Evolutionary conservation across 2,329 filamentous ascomycete species (phyloP).

Genomic region (Fusarium siculi): DNA sequence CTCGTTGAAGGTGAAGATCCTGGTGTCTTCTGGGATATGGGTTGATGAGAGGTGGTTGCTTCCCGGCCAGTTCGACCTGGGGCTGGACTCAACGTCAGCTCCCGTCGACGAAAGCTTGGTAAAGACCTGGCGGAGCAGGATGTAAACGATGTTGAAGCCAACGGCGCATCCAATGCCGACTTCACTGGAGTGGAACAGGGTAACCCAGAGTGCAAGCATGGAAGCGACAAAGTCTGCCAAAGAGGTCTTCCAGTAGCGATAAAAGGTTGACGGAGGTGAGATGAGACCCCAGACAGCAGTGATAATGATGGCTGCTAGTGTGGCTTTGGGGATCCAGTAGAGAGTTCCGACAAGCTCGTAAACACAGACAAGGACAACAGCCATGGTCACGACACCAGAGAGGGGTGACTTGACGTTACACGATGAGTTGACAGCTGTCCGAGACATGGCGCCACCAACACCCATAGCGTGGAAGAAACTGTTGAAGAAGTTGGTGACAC

Average conservation of each 20-base stretch:
- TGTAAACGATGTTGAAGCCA: slow-evolving; percentile 71
- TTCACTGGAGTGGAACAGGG: slow-evolving; percentile 69
- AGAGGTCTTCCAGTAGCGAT: slow-evolving; percentile 72
- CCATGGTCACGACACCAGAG: slow-evolving; percentile 69
- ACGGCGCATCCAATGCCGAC: slow-evolving; percentile 69
- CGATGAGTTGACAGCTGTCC: slow-evolving; percentile 74
- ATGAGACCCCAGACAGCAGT: slow-evolving; percentile 72
- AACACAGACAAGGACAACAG: slow-evolving; percentile 69
- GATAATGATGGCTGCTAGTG: slow-evolving; percentile 73
- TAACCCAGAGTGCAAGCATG: slow-evolving; percentile 73
- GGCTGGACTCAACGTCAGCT: slow-evolving; percentile 44
- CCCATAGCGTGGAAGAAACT: slow-evolving; percentile 73
- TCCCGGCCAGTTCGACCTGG: slow-evolving; percentile 36
- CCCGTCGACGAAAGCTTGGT: slow-evolving; percentile 49
- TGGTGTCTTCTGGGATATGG: slow-evolving; percentile 59
- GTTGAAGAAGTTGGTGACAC: slow-evolving; percentile 71
- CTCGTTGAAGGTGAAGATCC: slow-evolving; percentile 66
- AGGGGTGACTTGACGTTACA: slow-evolving; percentile 71
- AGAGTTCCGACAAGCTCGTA: slow-evolving; percentile 70
- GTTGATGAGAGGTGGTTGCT: slow-evolving; percentile 35
- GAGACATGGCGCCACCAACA: slow-evolving; percentile 73
- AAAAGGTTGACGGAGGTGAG: slow-evolving; percentile 67
- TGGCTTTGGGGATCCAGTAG: slow-evolving; percentile 75
- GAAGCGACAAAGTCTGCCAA: slow-evolving; percentile 72
- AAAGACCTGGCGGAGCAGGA: slow-evolving; percentile 69